phyloP scores from a whole-genome alignment of 441 rosid species.

The Erodium texanum region DNA sequence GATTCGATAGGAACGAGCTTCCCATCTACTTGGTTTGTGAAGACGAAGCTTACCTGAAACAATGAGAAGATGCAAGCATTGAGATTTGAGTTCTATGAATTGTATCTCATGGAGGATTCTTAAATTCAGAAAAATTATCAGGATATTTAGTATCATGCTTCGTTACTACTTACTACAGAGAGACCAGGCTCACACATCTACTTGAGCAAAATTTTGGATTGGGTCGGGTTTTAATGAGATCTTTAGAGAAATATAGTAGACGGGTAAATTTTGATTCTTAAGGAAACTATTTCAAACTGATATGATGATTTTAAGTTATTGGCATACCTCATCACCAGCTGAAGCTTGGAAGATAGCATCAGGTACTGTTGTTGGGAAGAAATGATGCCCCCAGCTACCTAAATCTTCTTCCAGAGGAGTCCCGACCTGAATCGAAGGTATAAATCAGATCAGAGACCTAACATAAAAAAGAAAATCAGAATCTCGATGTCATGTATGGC shows the following conservation, averaged over 20 bases:
- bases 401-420: slow-evolving; percentile 86
- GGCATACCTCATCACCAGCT: slow-evolving; percentile 78
- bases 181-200: too few relatives aligned
- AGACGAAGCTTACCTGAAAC: slow-evolving; percentile 74
- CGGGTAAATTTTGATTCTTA: background rate
- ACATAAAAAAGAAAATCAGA: slow-evolving; percentile 9
- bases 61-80: slow-evolving; percentile 1
- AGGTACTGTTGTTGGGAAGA: slow-evolving; percentile 59
- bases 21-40: slow-evolving; percentile 90
- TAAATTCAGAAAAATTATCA: background rate
- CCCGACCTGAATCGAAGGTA: slow-evolving; percentile 47
- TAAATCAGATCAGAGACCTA: background rate
- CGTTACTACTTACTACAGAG: too few relatives aligned
- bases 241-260: background rate
- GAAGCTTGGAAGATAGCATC: slow-evolving; percentile 80
- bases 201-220: too few relatives aligned
- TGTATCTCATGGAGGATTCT: background rate
- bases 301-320: slow-evolving; percentile 4
- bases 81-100: background rate
- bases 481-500: background rate
- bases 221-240: too few relatives aligned
- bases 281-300: background rate
- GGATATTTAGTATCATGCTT: background rate
- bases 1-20: slow-evolving; percentile 77
- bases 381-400: slow-evolving; percentile 91